phyloP scores from a whole-genome alignment of 768 basidiomycete genomes.

The Cyclocybe aegerita region DNA sequence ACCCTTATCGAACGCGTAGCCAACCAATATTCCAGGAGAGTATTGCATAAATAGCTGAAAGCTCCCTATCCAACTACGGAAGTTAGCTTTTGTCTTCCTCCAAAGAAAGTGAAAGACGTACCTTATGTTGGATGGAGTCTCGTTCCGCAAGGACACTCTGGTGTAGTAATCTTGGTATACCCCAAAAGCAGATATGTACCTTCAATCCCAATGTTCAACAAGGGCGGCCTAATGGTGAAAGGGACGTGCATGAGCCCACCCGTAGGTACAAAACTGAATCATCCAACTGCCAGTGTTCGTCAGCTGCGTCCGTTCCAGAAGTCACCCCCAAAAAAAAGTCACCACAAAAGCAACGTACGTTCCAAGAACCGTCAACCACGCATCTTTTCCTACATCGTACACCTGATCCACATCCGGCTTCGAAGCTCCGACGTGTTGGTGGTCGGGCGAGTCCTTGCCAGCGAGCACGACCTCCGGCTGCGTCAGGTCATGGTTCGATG shows the following conservation, averaged over 20 bases:
- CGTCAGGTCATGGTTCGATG: no score
- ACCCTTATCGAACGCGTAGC: constrained; percentile 45
- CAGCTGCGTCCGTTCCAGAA: not conserved
- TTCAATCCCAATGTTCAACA: constrained; percentile 14
- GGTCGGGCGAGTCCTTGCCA: not conserved
- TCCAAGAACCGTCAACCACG: constrained; percentile 43
- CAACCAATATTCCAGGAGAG: constrained; percentile 37
- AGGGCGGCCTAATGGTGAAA: not conserved
- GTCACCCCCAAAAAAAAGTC: not conserved
- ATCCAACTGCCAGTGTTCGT: constrained; percentile 30
- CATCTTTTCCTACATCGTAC: constrained; percentile 30
- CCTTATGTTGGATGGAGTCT: constrained; percentile 46
- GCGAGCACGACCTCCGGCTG: no score
- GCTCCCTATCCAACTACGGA: constrained; percentile 47
- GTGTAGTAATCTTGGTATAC: constrained; percentile 51
- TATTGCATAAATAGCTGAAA: constrained; percentile 47
- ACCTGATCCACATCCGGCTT: not conserved
- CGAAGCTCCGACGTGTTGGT: not conserved
- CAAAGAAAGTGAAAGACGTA: constrained; percentile 12
- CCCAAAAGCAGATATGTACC: constrained; percentile 45
- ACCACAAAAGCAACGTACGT: constrained; percentile 40
- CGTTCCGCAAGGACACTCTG: constrained; percentile 33
- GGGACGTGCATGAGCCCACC: constrained; percentile 24
- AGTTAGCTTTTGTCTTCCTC: constrained; percentile 2
- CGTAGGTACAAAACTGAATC: constrained; percentile 46